Evolutionary conservation across 2,329 filamentous ascomycete species (phyloP), one percentile per base, ranked within the genome.

Genomic region (Triangularia verruculosa): DNA sequence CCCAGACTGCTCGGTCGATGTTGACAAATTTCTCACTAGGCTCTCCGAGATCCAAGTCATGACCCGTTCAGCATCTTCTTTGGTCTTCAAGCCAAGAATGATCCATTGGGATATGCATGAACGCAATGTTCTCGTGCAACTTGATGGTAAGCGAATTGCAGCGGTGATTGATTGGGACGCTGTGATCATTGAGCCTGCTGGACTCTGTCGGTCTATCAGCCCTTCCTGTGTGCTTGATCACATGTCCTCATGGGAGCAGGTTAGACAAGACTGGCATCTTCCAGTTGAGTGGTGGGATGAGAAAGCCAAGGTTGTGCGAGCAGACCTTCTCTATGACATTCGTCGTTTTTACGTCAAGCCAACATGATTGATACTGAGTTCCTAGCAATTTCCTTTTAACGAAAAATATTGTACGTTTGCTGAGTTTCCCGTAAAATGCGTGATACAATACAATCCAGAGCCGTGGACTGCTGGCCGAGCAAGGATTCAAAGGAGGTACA

Each of bases 21-120:
- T 12, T 13, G 24, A 51, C 30, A 15, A 3, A 13, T 32, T 25
- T 20, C 20, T 59, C 9, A 9, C 17, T 3, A 13, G n/a, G 25
- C 17, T 59, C n/a, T 1, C 56, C 8, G 27, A 11, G 17, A 39
- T 58, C 20, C 4, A 25, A n/a, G 52, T 11, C 52, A 25, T 25
- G 52, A 25, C 34, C 17, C 20, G 39, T 11, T 47, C 20, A 8
- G 11, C 2, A 6, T 6, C 24, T 6, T 5, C 22, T 28, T 17
- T 59, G 7, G 2, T 30, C n/a, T 52, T 59, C 57, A 59, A 51
- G 39, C 39, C 57, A n/a, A 47, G 57, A 17, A 27, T 59, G 57
- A 22, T 20, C 5, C 39, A 59, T 25, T 27, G 25, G 15, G 57
- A 59, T 28, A 51, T 59, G 34, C 57, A 59, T 43, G 25, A 17